Percentiles rank a stretch among this genome's conserved stretches.
phyloP scores from a whole-genome alignment of 257 asterid species.

The Capsicum chinense region DNA sequence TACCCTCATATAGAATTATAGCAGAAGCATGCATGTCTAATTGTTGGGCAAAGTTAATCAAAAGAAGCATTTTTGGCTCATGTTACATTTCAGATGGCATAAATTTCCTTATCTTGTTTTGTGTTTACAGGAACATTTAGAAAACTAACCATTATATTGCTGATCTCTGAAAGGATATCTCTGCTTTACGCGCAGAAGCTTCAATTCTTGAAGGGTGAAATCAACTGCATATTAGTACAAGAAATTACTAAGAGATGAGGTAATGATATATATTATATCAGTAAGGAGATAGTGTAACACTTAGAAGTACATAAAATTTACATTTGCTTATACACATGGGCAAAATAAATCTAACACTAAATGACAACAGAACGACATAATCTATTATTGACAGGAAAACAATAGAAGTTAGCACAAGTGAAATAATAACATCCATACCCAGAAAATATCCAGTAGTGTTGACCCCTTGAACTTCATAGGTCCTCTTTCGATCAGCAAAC shows the following conservation, averaged over 20 bases:
- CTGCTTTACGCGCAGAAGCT: slow-evolving; percentile 78
- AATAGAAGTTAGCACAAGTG: neutral
- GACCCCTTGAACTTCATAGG: slow-evolving; percentile 76
- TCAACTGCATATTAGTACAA: slow-evolving; percentile 61
- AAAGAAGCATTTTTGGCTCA: slow-evolving; percentile 19
- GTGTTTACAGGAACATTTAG: slow-evolving; percentile 15
- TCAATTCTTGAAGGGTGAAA: slow-evolving; percentile 79
- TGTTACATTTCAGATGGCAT: neutral
- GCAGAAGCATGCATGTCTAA: slow-evolving; percentile 8
- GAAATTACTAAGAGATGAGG: neutral
- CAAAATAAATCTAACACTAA: neutral
- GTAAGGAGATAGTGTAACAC: neutral
- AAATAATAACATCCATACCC: slow-evolving; percentile 49
- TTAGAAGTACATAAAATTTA: neutral
- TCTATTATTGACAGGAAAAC: neutral
- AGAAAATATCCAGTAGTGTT: slow-evolving; percentile 69
- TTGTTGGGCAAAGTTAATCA: neutral
- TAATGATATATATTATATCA: neutral
- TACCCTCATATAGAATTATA: neutral
- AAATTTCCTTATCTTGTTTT: slow-evolving; percentile 16
- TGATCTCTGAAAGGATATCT: slow-evolving; percentile 82
- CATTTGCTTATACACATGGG: slow-evolving; percentile 1
- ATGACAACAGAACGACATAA: neutral
- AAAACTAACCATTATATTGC: slow-evolving; percentile 75
- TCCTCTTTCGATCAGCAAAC: slow-evolving; percentile 64